A percentile compares a stretch with the other conserved stretches of the same genome.
These are phyloP conservation scores for Ophiostoma piceae DNA, from an alignment of 2,329 filamentous ascomycete species.

Conservation along the genomic window DNA sequence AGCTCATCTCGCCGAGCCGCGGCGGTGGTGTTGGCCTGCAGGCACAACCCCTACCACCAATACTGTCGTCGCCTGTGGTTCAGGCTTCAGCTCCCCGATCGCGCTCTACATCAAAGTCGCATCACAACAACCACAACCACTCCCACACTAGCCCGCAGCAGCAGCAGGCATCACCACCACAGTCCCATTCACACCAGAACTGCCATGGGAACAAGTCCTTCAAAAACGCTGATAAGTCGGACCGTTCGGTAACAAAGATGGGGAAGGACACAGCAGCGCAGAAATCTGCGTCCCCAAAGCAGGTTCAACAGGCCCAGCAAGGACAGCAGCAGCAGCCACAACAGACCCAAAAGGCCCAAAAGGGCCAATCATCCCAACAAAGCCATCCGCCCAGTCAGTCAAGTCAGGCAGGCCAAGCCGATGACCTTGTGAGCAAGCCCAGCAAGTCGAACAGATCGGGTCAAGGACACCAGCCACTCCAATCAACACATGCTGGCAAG, in stretches of 20 bases:
- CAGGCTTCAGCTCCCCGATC: constrained; percentile 51
- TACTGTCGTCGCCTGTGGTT: constrained; percentile 51
- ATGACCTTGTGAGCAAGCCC: background rate
- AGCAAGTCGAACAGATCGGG: constrained; percentile 6
- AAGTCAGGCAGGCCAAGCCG: background rate
- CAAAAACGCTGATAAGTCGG: constrained; percentile 53
- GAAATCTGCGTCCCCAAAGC: constrained; percentile 39
- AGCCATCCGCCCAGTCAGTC: background rate
- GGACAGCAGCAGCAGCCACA: constrained; percentile 7
- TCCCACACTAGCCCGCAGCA: constrained; percentile 15
- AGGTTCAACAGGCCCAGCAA: constrained; percentile 18
- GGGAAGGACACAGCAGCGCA: constrained; percentile 45
- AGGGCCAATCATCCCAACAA: constrained; percentile 9
- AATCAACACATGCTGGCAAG: background rate
- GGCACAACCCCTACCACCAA: constrained; percentile 50
- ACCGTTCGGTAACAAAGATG: constrained; percentile 55
- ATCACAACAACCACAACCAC: constrained; percentile 33
- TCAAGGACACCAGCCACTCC: background rate
- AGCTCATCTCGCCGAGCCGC: constrained; percentile 55
- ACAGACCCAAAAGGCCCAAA: constrained; percentile 12
- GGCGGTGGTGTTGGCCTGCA: constrained; percentile 50
- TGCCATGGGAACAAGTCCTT: constrained; percentile 61
- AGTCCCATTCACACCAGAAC: constrained; percentile 34
- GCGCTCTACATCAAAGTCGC: constrained; percentile 56
- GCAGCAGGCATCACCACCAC: constrained; percentile 19